phyloP scores from a whole-genome alignment of 179 eudicot species.

The Vitellaria paradoxa region DNA sequence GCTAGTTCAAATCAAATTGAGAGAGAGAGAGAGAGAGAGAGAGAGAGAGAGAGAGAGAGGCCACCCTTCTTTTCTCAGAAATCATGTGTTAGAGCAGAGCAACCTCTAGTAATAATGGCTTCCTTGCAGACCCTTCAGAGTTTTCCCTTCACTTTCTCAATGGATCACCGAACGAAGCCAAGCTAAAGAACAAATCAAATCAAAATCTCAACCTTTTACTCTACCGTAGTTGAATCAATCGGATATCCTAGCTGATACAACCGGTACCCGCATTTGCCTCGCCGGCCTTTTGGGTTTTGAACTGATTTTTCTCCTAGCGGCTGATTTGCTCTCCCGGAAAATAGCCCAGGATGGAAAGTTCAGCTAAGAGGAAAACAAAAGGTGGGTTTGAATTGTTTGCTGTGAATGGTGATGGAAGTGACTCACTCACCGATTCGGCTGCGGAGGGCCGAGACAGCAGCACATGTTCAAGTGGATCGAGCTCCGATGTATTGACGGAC shows the following conservation, averaged over 20 bases:
- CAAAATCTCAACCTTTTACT: too few relatives aligned
- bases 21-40: slow-evolving; percentile 14
- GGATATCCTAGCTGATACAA: too few relatives aligned
- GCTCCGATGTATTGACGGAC: slow-evolving; percentile 25
- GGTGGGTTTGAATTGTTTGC: neutral
- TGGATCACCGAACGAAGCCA: too few relatives aligned
- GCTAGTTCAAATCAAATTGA: neutral
- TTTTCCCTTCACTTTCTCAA: neutral
- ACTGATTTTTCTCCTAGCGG: too few relatives aligned
- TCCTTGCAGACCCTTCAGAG: neutral
- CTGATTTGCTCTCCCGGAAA: neutral
- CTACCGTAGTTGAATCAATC: too few relatives aligned
- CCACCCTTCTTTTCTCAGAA: slow-evolving; percentile 5
- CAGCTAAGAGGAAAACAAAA: slow-evolving; percentile 27
- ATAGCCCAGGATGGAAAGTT: slow-evolving; percentile 33
- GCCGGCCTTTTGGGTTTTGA: neutral
- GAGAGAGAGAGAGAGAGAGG: slow-evolving; percentile 11
- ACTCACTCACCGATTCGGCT: slow-evolving; percentile 23
- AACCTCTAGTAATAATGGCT: slow-evolving; percentile 2
- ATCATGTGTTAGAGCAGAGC: slow-evolving; percentile 11
- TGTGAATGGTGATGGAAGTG: slow-evolving; percentile 1
- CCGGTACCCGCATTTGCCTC: too few relatives aligned
- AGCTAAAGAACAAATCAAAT: too few relatives aligned
- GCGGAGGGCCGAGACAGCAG: slow-evolving; percentile 25
- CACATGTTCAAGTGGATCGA: slow-evolving; percentile 37